Evolutionary conservation across 2,329 filamentous ascomycete species (phyloP).

Genomic region (Pleomassaria siparia): DNA sequence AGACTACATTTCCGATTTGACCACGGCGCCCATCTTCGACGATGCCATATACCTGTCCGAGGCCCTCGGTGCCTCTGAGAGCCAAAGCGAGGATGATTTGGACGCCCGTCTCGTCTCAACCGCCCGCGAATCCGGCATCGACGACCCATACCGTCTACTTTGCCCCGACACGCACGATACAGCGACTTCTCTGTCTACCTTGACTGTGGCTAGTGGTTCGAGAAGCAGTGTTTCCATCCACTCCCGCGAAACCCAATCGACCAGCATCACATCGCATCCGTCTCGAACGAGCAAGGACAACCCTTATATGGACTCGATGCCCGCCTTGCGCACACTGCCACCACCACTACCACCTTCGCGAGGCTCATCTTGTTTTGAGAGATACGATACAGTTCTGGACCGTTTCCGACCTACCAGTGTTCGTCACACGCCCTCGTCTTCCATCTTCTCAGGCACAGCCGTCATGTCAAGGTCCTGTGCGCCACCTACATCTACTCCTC

Average conservation of each 20-base stretch:
- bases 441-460: constrained; percentile 20
- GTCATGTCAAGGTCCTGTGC: constrained; percentile 17
- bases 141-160: constrained; percentile 36
- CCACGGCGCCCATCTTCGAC: constrained; percentile 38
- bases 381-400: constrained; percentile 18
- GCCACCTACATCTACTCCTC: constrained; percentile 14
- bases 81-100: constrained; percentile 34
- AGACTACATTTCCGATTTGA: constrained; percentile 23
- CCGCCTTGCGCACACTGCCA: constrained; percentile 19
- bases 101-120: constrained; percentile 30
- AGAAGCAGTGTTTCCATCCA: constrained; percentile 38
- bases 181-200: constrained; percentile 32
- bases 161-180: constrained; percentile 22
- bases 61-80: constrained; percentile 26
- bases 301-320: constrained; percentile 19
- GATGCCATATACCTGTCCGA: constrained; percentile 35
- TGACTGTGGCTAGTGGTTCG: constrained; percentile 33
- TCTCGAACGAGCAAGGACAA: constrained; percentile 37
- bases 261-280: constrained; percentile 34
- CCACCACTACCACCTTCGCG: constrained; percentile 18
- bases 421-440: constrained; percentile 26
- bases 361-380: constrained; percentile 22
- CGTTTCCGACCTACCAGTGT: constrained; percentile 15
- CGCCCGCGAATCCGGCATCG: constrained; percentile 34
- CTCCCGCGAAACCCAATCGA: constrained; percentile 40